A percentile compares a stretch with the other conserved stretches of the same genome.
Evolutionary conservation across 306 rosid species (phyloP).

Genomic region (Quercus alba): DNA sequence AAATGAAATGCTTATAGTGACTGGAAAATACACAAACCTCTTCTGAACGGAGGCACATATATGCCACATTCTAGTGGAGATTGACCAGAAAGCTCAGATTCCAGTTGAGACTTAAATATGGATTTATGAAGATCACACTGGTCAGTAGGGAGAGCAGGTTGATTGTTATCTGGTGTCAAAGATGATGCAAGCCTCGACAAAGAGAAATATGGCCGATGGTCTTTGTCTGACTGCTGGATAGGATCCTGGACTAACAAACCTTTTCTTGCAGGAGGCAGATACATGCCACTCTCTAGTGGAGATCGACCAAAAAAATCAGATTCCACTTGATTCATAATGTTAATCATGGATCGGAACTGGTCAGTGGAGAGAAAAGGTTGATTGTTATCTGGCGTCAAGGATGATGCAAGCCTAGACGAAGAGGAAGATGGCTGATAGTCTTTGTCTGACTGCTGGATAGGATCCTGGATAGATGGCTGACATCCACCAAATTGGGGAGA

Average conservation of each 20-base stretch:
- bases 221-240: not conserved
- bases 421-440: too few relatives aligned
- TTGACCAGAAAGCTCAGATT: not conserved
- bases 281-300: not conserved
- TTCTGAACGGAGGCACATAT: not conserved
- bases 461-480: too few relatives aligned
- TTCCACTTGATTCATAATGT: not conserved
- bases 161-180: not conserved
- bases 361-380: not conserved
- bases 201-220: not conserved
- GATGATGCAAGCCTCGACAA: not conserved
- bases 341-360: not conserved
- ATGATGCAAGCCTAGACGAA: not conserved
- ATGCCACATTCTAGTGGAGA: not conserved
- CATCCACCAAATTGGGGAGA: not conserved
- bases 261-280: not conserved
- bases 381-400: not conserved
- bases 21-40: not conserved
- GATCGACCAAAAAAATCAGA: not conserved
- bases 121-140: not conserved
- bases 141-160: not conserved
- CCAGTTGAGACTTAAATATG: not conserved
- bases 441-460: too few relatives aligned
- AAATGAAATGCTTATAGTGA: not conserved
- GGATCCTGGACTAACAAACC: not conserved